Evolutionary conservation across 805 yeast genomes (phyloP).

Genomic region (Brettanomyces bruxellensis): DNA sequence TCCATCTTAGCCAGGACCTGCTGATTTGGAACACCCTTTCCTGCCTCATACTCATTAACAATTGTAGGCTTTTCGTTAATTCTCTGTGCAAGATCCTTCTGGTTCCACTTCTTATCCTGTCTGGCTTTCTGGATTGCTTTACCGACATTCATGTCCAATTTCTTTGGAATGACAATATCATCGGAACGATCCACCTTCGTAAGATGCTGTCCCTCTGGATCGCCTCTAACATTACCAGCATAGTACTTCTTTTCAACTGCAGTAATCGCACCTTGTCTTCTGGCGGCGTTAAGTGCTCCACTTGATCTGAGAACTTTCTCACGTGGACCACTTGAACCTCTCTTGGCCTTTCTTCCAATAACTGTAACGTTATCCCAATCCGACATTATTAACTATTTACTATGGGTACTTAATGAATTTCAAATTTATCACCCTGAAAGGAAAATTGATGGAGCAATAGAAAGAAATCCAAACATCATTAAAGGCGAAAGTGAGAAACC

Average conservation of each 20-base stretch:
- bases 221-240: constrained; percentile 48
- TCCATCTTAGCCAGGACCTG: constrained; percentile 88
- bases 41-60: constrained; percentile 93
- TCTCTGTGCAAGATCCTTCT: constrained; percentile 93
- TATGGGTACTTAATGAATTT: not conserved
- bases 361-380: constrained; percentile 93
- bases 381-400: constrained; percentile 20
- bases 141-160: constrained; percentile 77
- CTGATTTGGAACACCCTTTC: constrained; percentile 94
- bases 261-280: constrained; percentile 83
- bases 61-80: constrained; percentile 94
- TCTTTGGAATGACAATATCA: constrained; percentile 88
- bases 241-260: constrained; percentile 92
- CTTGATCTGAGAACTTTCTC: constrained; percentile 72
- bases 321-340: constrained; percentile 75
- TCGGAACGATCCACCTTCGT: constrained; percentile 90
- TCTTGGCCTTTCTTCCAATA: constrained; percentile 83
- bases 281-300: constrained; percentile 82
- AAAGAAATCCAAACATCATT: not conserved
- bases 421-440: not conserved
- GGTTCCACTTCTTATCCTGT: constrained; percentile 80
- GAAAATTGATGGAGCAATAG: not conserved
- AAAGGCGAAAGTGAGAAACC: too few relatives aligned
- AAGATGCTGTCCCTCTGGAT: constrained; percentile 90
- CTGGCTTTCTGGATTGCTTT: constrained; percentile 79